These are phyloP conservation scores for Phytophthora nicotianae DNA, from an alignment of 352 stramenopile species.

Conservation along the genomic window DNA sequence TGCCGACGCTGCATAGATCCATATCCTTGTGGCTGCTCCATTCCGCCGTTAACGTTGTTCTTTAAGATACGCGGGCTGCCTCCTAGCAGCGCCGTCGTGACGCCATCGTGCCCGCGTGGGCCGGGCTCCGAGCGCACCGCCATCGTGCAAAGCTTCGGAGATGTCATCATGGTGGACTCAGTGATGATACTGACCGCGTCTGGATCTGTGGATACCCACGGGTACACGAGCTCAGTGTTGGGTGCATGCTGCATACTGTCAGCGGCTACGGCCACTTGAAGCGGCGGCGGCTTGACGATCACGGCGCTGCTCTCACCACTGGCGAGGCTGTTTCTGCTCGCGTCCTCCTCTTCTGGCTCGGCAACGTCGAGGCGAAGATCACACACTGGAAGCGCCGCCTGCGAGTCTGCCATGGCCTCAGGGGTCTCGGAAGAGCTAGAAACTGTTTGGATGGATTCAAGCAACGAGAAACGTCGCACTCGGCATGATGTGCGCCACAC, in stretches of 20 bases:
- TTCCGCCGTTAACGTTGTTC: slow-evolving; percentile 8
- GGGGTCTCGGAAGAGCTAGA: slow-evolving; percentile 4
- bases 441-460: slow-evolving; percentile 19
- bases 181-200: slow-evolving; percentile 21
- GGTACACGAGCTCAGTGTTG: slow-evolving; percentile 35
- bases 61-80: slow-evolving; percentile 8
- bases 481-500: slow-evolving; percentile 31
- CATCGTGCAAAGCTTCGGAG: slow-evolving; percentile 23
- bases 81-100: slow-evolving; percentile 32
- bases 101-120: slow-evolving; percentile 18
- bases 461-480: slow-evolving; percentile 23
- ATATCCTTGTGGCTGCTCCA: slow-evolving; percentile 29
- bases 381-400: slow-evolving; percentile 19
- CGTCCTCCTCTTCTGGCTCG: slow-evolving; percentile 45
- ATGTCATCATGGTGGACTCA: slow-evolving; percentile 26
- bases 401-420: slow-evolving; percentile 29
- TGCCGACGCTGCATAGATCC: slow-evolving; percentile 42
- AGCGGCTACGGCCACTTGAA: slow-evolving; percentile 16
- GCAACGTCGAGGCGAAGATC: slow-evolving; percentile 23
- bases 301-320: slow-evolving; percentile 22
- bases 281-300: slow-evolving; percentile 34
- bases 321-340: slow-evolving; percentile 6
- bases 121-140: slow-evolving; percentile 26
- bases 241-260: slow-evolving; percentile 20
- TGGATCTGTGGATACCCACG: slow-evolving; percentile 24